A percentile compares a stretch with the other conserved stretches of the same genome.
phyloP scores from a whole-genome alignment of 495 filamentous ascomycete genomes.

The Neohortaea acidophila region DNA sequence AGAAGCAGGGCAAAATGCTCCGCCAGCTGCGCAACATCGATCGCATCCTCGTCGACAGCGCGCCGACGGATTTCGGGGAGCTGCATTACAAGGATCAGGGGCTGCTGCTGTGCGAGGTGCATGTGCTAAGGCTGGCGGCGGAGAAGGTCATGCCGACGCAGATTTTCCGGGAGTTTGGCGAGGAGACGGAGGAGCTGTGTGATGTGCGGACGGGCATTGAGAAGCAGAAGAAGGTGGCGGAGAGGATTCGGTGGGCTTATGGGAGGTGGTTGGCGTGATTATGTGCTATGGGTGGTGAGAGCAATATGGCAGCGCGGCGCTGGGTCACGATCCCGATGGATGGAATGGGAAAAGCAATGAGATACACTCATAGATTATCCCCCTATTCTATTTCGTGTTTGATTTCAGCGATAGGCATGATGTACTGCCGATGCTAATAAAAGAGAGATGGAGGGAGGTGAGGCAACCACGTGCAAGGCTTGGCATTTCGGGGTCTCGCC shows the following conservation, averaged over 20 bases:
- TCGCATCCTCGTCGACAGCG: slow-evolving; percentile 55
- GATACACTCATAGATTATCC: slow-evolving; percentile 1
- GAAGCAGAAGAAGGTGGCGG: slow-evolving; percentile 57
- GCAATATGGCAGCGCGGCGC: no score
- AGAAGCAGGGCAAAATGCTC: slow-evolving; percentile 47
- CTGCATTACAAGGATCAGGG: slow-evolving; percentile 84
- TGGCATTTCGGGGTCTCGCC: no score
- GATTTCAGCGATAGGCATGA: no score
- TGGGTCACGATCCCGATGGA: no score
- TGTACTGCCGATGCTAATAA: no score
- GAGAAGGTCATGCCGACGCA: slow-evolving; percentile 47
- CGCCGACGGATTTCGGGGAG: slow-evolving; percentile 44
- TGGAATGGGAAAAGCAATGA: background rate
- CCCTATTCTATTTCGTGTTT: no score
- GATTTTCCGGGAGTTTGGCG: slow-evolving; percentile 64
- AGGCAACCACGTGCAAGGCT: no score
- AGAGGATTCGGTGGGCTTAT: slow-evolving; percentile 80
- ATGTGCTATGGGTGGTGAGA: background rate
- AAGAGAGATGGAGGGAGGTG: no score
- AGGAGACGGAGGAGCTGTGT: slow-evolving; percentile 69
- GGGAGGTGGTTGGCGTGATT: slow-evolving; percentile 46
- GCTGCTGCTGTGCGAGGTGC: slow-evolving; percentile 73
- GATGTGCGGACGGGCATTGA: slow-evolving; percentile 58
- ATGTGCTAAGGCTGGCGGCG: slow-evolving; percentile 56
- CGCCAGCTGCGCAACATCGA: slow-evolving; percentile 69